phyloP scores from a whole-genome alignment of 768 basidiomycete species.

The Macrolepiota fuliginosa region DNA sequence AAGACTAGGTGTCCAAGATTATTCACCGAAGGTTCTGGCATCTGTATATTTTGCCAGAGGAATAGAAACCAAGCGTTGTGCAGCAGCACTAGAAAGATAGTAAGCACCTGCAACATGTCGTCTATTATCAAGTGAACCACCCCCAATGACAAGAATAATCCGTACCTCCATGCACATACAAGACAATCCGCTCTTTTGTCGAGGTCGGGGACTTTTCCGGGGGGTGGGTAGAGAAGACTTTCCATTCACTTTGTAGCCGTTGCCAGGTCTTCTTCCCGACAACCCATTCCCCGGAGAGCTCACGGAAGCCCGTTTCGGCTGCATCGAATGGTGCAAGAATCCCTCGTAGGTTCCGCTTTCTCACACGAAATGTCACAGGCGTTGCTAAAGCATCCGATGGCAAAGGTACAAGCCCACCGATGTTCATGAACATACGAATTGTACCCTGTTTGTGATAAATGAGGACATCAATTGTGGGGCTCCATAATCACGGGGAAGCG shows the following conservation, averaged over 20 bases:
- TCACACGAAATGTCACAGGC: constrained; percentile 88
- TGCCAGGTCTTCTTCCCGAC: constrained; percentile 93
- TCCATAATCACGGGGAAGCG: constrained; percentile 5
- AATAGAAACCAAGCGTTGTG: constrained; percentile 87
- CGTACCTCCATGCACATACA: constrained; percentile 91
- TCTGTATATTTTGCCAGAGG: constrained; percentile 87
- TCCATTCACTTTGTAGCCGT: constrained; percentile 80
- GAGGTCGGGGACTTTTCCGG: constrained; percentile 24
- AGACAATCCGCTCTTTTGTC: constrained; percentile 76
- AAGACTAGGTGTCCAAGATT: constrained; percentile 3
- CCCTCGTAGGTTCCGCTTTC: constrained; percentile 68
- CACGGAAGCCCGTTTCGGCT: constrained; percentile 71
- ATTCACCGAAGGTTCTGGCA: constrained; percentile 76
- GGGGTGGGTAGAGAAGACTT: constrained; percentile 30
- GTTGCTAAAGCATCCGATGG: constrained; percentile 94
- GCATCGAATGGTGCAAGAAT: constrained; percentile 76
- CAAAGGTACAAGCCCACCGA: constrained; percentile 80
- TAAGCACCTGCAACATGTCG: constrained; percentile 66
- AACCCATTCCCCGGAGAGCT: constrained; percentile 95
- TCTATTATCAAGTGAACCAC: constrained; percentile 7
- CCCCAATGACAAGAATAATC: background rate
- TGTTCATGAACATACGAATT: constrained; percentile 65
- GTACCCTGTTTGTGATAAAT: constrained; percentile 33
- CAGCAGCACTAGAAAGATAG: constrained; percentile 87
- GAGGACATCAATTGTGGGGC: background rate